These are phyloP conservation scores for Diaporthe aspalathi DNA, from an alignment of 2,329 filamentous ascomycete genomes.

Conservation along the genomic window DNA sequence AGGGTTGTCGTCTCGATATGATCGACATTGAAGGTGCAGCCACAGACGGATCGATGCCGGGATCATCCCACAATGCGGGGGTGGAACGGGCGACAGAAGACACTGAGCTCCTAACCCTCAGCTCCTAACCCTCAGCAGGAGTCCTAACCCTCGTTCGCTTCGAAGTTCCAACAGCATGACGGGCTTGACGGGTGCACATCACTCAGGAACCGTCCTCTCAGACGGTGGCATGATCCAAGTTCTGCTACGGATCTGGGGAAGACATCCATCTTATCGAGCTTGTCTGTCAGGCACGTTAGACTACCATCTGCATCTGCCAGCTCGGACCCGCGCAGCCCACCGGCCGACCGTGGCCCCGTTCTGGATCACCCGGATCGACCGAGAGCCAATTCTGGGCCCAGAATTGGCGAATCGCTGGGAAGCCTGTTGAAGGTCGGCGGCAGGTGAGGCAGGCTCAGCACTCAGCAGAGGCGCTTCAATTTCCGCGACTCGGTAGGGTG, in stretches of 20 bases:
- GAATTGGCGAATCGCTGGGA: not conserved
- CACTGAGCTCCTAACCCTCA: constrained; percentile 24
- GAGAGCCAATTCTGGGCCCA: not conserved
- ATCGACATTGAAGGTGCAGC: not conserved
- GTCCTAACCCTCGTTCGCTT: not conserved
- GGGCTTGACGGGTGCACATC: not conserved
- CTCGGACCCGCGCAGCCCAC: not conserved
- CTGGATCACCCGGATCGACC: constrained; percentile 17
- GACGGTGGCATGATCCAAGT: not conserved
- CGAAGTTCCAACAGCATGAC: not conserved
- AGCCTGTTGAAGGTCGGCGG: constrained; percentile 1
- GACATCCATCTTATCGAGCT: not conserved
- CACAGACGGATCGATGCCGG: constrained; percentile 3
- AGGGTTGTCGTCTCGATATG: not conserved
- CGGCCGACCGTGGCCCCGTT: not conserved
- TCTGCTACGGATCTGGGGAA: too few relatives aligned
- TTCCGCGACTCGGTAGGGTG: constrained; percentile 20
- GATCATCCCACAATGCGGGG: constrained; percentile 13
- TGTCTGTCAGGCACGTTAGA: not conserved
- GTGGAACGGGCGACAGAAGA: not conserved
- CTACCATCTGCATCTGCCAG: not conserved
- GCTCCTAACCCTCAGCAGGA: too few relatives aligned
- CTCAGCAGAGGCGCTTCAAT: constrained; percentile 23
- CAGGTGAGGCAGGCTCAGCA: constrained; percentile 6
- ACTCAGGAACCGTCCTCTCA: not conserved